phyloP scores from a whole-genome alignment of 2,329 filamentous ascomycete species.

The Pestalotiopsis sp. region DNA sequence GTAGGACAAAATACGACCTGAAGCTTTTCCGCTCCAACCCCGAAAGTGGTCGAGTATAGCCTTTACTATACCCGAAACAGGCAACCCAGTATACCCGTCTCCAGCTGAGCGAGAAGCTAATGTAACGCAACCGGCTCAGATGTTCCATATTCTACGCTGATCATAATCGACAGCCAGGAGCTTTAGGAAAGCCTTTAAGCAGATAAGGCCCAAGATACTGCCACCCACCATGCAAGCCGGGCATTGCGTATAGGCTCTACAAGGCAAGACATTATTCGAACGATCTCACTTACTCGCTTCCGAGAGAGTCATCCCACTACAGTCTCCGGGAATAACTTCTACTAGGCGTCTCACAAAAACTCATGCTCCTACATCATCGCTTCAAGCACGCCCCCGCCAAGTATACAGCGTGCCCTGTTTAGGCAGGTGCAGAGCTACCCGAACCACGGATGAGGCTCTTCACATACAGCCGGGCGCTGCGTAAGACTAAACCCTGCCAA shows the following conservation, averaged over 20 bases:
- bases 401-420: background rate
- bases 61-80: background rate
- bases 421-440: background rate
- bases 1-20: background rate
- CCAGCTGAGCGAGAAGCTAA: background rate
- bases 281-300: too few species aligned
- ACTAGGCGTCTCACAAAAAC: background rate
- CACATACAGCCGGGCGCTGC: background rate
- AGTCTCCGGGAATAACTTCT: too few species aligned
- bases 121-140: background rate
- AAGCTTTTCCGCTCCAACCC: background rate
- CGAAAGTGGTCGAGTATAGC: background rate
- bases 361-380: background rate
- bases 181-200: background rate
- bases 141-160: background rate
- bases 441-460: background rate
- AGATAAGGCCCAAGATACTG: background rate
- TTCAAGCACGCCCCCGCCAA: background rate
- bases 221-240: background rate
- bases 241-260: too few species aligned
- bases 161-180: background rate
- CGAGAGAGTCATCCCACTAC: too few species aligned
- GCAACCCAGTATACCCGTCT: conserved; percentile 1
- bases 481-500: background rate
- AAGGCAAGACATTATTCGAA: too few species aligned